phyloP scores from a whole-genome alignment of 2,329 filamentous ascomycete genomes.

The Trichoderma endophyticum region DNA sequence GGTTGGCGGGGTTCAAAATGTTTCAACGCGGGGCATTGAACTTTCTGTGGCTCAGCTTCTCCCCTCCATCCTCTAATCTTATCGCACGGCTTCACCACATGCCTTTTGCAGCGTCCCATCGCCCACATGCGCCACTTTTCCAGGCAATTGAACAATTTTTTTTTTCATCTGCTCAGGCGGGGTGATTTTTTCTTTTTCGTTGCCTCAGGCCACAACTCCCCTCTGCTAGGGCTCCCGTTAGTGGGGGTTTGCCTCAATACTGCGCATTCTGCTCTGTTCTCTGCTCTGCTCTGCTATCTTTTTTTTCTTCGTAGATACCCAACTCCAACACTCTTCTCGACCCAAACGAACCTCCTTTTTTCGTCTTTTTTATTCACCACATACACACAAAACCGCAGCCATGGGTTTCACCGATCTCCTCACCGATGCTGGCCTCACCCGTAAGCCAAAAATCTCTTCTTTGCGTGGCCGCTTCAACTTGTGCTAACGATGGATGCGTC shows the following conservation, averaged over 20 bases:
- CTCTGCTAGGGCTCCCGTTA: conserved; percentile 12
- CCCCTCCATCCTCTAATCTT: not conserved
- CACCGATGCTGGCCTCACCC: conserved; percentile 55
- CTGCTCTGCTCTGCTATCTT: not conserved
- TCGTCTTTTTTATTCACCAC: not conserved
- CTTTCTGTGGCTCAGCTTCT: not conserved
- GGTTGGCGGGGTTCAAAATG: conserved; percentile 1
- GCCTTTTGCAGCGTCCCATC: not conserved
- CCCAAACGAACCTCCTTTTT: not conserved
- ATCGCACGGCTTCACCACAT: not conserved
- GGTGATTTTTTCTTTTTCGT: not conserved
- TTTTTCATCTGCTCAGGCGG: not conserved
- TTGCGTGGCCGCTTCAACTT: not conserved
- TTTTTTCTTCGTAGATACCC: conserved; percentile 21
- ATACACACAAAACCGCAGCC: conserved; percentile 23
- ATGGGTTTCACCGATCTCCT: conserved; percentile 67
- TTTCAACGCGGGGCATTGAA: not conserved
- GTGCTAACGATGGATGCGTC: conserved; percentile 14
- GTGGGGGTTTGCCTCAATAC: conserved; percentile 11
- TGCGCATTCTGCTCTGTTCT: conserved; percentile 8
- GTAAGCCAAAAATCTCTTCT: conserved; percentile 23
- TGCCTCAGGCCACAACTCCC: conserved; percentile 2
- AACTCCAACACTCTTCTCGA: not conserved
- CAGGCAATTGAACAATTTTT: not conserved
- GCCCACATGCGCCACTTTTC: conserved; percentile 5